phyloP scores from a whole-genome alignment of 2,329 filamentous ascomycete species.

The Diaporthe citriasiana region DNA sequence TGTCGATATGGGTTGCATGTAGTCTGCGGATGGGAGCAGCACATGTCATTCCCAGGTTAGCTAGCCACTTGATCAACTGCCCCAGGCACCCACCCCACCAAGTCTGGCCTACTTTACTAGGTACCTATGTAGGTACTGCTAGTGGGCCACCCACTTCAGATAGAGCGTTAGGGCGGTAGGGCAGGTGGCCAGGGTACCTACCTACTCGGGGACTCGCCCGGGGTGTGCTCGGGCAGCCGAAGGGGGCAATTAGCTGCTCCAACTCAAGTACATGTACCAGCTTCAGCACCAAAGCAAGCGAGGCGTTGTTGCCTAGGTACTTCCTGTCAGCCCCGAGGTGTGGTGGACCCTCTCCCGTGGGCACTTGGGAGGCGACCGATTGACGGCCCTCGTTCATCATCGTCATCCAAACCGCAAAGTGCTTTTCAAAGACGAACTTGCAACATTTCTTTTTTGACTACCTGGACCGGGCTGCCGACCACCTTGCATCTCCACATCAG shows the following conservation, averaged over 20 bases:
- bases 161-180: not conserved
- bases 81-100: slow-evolving; percentile 27
- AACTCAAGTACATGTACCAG: not conserved
- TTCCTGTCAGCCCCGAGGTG: not conserved
- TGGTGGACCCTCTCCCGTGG: not conserved
- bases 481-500: too few species aligned
- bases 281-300: not conserved
- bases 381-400: not conserved
- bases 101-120: not conserved
- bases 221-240: not conserved
- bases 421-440: not conserved
- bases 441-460: not conserved
- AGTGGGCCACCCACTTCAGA: not conserved
- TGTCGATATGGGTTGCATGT: not conserved
- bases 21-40: not conserved
- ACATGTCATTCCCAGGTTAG: slow-evolving; percentile 28
- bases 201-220: not conserved
- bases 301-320: not conserved
- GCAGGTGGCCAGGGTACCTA: not conserved
- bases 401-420: not conserved
- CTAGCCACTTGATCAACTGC: slow-evolving; percentile 32
- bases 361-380: slow-evolving; percentile 13
- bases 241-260: not conserved
- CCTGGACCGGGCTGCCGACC: not conserved
- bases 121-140: too few species aligned